Conservation (phyloP, 345 rosid species). For the Gossypium longicalyx region DNA sequence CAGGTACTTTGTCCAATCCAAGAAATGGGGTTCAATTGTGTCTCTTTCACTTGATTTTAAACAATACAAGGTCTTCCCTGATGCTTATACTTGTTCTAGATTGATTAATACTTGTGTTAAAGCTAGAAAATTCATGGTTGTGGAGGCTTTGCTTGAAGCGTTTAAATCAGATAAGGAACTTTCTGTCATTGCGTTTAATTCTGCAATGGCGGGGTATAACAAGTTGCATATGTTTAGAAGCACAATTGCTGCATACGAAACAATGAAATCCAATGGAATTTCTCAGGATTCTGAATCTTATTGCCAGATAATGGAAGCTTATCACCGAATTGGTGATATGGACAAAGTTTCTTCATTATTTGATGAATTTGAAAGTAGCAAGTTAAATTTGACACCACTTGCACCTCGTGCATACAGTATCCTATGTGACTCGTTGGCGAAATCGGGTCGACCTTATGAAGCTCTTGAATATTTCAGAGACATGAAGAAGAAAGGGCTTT, state of each 20-base stretch:
- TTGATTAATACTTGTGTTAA: conserved; percentile 49
- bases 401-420: conserved; percentile 35
- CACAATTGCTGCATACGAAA: conserved; percentile 45
- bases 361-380: conserved; percentile 44
- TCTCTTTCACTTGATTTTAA: conserved; percentile 51
- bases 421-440: conserved; percentile 51
- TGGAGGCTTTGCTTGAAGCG: conserved; percentile 41
- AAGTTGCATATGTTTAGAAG: conserved; percentile 76
- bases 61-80: conserved; percentile 50
- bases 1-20: conserved; percentile 50
- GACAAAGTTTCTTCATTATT: conserved; percentile 53
- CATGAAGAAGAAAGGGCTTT: conserved; percentile 48
- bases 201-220: conserved; percentile 78
- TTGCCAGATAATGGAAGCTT: conserved; percentile 64
- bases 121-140: conserved; percentile 52
- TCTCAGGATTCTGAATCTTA: conserved; percentile 50
- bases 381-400: conserved; percentile 30
- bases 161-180: conserved; percentile 35
- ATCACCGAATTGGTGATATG: conserved; percentile 40
- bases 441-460: conserved; percentile 56
- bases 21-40: conserved; percentile 57
- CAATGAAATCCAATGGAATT: conserved; percentile 40
- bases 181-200: conserved; percentile 44
- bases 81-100: conserved; percentile 47
- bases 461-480: conserved; percentile 56